Conservation (phyloP, 352 stramenopile species). For the Globisporangium cylindrosporum region DNA sequence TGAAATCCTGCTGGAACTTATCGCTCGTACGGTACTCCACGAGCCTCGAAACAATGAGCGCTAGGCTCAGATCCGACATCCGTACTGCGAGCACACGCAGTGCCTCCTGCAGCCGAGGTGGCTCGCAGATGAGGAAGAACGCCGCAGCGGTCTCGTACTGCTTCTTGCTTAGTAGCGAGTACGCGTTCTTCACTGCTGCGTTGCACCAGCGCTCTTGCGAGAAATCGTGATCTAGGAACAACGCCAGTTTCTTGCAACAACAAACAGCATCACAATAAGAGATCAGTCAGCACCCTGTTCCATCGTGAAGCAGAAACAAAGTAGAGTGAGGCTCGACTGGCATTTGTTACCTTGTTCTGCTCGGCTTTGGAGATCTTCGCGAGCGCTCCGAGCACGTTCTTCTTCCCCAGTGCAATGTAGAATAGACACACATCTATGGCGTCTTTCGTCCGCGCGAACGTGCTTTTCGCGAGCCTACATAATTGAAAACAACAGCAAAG, state of each 20-base stretch:
- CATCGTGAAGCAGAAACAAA: neutral
- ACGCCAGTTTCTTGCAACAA: conserved; percentile 49
- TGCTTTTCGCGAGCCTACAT: conserved; percentile 61
- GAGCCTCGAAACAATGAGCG: conserved; percentile 87
- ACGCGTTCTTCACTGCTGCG: conserved; percentile 94
- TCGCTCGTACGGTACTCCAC: conserved; percentile 72
- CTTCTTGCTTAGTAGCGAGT: conserved; percentile 92
- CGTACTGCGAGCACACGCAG: conserved; percentile 88
- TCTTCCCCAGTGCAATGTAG: conserved; percentile 79
- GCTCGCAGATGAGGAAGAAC: conserved; percentile 93
- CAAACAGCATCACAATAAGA: neutral
- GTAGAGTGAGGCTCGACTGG: neutral
- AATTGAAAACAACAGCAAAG: conserved; percentile 3
- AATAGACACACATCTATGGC: conserved; percentile 74
- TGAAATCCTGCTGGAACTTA: conserved; percentile 55
- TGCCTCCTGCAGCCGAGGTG: conserved; percentile 90
- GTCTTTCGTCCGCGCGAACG: conserved; percentile 60
- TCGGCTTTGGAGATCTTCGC: conserved; percentile 74
- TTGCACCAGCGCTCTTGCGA: conserved; percentile 75
- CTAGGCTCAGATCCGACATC: conserved; percentile 85
- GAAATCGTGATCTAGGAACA: conserved; percentile 83
- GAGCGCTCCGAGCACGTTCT: conserved; percentile 68
- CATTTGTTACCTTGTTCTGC: conserved; percentile 51
- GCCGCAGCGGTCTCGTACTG: conserved; percentile 86
- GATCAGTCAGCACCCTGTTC: conserved; percentile 2